Percentiles rank a stretch among this genome's conserved stretches.
Evolutionary conservation across 768 basidiomycete species (phyloP).

Genomic region (Hemileccinum impolitum): DNA sequence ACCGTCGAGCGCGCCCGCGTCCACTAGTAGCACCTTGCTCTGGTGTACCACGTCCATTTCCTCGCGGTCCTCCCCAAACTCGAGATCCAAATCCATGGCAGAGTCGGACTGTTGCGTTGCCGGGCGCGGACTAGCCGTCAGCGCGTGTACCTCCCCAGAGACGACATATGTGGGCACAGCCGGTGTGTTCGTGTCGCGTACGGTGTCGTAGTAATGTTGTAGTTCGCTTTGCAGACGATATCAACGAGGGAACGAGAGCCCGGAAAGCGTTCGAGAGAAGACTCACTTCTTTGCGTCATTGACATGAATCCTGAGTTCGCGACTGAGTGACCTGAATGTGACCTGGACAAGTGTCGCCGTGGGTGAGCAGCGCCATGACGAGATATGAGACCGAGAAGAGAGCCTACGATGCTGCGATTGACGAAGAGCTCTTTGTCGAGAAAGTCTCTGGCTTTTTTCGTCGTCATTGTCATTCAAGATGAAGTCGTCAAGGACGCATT

Average conservation of each 20-base stretch:
- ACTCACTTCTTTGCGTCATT: slow-evolving; percentile 73
- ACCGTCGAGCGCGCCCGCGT: slow-evolving; percentile 67
- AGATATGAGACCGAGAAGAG: background rate
- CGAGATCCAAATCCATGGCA: slow-evolving; percentile 33
- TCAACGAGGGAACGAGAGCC: background rate
- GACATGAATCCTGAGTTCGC: slow-evolving; percentile 67
- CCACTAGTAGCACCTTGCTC: slow-evolving; percentile 54
- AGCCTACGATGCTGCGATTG: slow-evolving; percentile 40
- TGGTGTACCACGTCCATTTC: slow-evolving; percentile 43
- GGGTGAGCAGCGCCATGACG: background rate
- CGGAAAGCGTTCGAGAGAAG: background rate
- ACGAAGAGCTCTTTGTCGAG: slow-evolving; percentile 47
- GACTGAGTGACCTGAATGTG: slow-evolving; percentile 74
- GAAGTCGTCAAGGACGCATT: slow-evolving; percentile 5
- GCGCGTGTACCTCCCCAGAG: slow-evolving; percentile 47
- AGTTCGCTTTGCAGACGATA: slow-evolving; percentile 49
- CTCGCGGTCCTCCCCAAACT: slow-evolving; percentile 38
- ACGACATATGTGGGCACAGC: slow-evolving; percentile 67
- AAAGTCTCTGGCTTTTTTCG: slow-evolving; percentile 35
- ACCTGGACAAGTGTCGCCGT: slow-evolving; percentile 43
- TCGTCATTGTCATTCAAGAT: slow-evolving; percentile 24
- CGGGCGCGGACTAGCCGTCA: slow-evolving; percentile 6
- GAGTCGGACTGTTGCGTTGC: slow-evolving; percentile 8
- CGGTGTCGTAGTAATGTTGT: slow-evolving; percentile 50
- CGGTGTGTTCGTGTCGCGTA: slow-evolving; percentile 29